A percentile compares a stretch with the other conserved stretches of the same genome.
Conservation (phyloP, 441 rosid species). For the Pelargonium citronellum region DNA sequence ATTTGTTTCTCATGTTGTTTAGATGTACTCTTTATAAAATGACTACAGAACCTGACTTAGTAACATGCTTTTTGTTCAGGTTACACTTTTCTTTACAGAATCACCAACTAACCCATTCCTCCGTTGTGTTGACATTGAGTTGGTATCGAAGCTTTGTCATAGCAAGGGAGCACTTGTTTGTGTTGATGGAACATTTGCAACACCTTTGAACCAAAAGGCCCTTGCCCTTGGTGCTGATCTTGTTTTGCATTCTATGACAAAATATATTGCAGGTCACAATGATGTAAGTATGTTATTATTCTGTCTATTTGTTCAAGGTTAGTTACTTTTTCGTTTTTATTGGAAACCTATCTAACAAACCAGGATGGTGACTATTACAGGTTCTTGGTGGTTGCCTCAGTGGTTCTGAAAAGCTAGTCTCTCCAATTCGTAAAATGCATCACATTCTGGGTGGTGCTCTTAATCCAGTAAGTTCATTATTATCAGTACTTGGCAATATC, state of each 20-base stretch:
- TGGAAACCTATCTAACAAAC: not conserved
- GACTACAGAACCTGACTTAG: constrained; percentile 15
- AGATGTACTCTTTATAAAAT: constrained; percentile 5
- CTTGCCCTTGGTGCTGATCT: constrained; percentile 95
- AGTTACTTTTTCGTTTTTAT: not conserved
- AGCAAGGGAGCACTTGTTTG: constrained; percentile 84
- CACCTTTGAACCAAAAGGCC: constrained; percentile 92
- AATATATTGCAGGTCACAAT: constrained; percentile 94
- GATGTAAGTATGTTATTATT: constrained; percentile 46
- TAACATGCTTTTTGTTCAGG: constrained; percentile 41
- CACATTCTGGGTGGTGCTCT: constrained; percentile 12
- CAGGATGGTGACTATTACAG: not conserved
- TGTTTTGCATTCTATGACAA: constrained; percentile 84
- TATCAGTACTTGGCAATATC: not conserved
- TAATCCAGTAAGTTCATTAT: constrained; percentile 6
- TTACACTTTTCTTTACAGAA: constrained; percentile 85
- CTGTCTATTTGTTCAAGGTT: not conserved
- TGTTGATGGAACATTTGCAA: constrained; percentile 97
- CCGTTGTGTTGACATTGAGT: constrained; percentile 85
- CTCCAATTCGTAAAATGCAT: constrained; percentile 10
- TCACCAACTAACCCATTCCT: constrained; percentile 96
- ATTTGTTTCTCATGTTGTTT: constrained; percentile 1
- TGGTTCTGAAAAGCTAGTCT: constrained; percentile 1
- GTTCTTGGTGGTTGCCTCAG: constrained; percentile 7
- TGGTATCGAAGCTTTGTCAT: constrained; percentile 82